phyloP scores from a whole-genome alignment of 345 rosid species.

The Cardamine occulta region DNA sequence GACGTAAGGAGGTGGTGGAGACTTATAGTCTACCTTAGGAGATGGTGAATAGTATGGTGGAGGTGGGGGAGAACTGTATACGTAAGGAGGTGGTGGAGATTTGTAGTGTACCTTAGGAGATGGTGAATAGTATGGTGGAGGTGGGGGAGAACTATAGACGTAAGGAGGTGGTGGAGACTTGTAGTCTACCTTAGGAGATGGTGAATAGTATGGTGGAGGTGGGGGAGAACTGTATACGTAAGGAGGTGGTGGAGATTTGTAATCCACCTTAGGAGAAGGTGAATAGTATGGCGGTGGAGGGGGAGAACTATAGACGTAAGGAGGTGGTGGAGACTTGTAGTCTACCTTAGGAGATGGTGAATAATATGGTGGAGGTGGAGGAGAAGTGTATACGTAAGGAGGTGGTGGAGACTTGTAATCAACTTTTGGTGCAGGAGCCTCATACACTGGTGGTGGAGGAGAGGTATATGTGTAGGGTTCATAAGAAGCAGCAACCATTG shows the following conservation, averaged over 20 bases:
- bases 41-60: neutral
- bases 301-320: too few species aligned
- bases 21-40: neutral
- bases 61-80: neutral
- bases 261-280: too few species aligned
- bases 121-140: neutral
- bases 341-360: too few species aligned
- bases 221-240: too few species aligned
- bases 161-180: neutral
- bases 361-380: too few species aligned
- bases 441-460: slow-evolving; percentile 21
- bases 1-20: neutral
- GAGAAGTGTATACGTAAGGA: too few species aligned
- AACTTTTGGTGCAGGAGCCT: neutral
- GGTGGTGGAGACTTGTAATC: neutral
- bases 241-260: neutral
- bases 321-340: too few species aligned
- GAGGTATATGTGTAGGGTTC: slow-evolving; percentile 32
- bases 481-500: slow-evolving; percentile 43
- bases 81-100: neutral
- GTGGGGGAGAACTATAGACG: neutral
- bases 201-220: neutral
- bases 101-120: neutral
- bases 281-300: too few species aligned
- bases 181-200: neutral